These are phyloP conservation scores for Scedosporium dehoogii DNA, from an alignment of 2,329 filamentous ascomycete species.

Conservation along the genomic window DNA sequence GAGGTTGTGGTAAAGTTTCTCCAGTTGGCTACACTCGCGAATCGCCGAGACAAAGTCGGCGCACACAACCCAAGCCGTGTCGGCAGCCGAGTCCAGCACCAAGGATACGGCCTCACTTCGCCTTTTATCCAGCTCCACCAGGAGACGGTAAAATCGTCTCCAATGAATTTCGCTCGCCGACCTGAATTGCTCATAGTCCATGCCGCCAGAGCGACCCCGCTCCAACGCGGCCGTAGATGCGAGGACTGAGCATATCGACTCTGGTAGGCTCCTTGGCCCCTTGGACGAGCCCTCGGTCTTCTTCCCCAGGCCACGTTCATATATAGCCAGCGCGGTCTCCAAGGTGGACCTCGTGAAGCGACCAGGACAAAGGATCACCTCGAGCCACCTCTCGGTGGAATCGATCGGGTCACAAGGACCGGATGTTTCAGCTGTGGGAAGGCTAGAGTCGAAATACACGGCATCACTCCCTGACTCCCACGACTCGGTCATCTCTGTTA, in stretches of 20 bases:
- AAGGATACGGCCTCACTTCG: constrained; percentile 74
- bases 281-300: constrained; percentile 29
- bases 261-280: constrained; percentile 52
- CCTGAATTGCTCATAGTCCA: constrained; percentile 69
- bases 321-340: constrained; percentile 74
- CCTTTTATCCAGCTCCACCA: constrained; percentile 77
- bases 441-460: constrained; percentile 50
- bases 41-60: constrained; percentile 74
- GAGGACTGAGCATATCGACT: constrained; percentile 66
- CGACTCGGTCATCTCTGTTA: constrained; percentile 49
- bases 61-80: constrained; percentile 75
- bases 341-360: constrained; percentile 71
- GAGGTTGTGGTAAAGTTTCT: constrained; percentile 64
- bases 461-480: constrained; percentile 64
- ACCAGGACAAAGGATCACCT: constrained; percentile 73
- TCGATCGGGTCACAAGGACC: constrained; percentile 56
- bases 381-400: constrained; percentile 75
- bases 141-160: constrained; percentile 78
- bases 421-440: constrained; percentile 45
- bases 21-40: constrained; percentile 67
- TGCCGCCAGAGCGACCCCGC: constrained; percentile 49
- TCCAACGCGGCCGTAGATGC: constrained; percentile 58
- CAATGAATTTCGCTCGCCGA: constrained; percentile 71
- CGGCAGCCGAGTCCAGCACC: constrained; percentile 58
- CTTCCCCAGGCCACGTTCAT: constrained; percentile 52